These are phyloP conservation scores for Sclerotinia sclerotiorum DNA, from an alignment of 2,329 filamentous ascomycete species.

Conservation along the genomic window DNA sequence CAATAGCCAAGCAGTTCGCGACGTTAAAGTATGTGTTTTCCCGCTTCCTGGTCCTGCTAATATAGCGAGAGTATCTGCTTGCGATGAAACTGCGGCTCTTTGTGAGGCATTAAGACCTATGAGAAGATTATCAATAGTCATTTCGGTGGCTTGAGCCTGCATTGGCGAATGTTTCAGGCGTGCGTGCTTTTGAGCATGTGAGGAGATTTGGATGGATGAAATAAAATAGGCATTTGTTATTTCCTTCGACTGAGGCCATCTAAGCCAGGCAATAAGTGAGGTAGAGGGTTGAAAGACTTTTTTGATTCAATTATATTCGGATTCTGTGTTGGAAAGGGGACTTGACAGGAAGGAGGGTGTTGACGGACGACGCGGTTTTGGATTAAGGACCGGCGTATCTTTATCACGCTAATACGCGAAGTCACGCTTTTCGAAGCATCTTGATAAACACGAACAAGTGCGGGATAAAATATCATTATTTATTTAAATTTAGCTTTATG, in stretches of 20 bases:
- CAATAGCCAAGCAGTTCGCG: conserved; percentile 86
- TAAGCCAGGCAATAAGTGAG: neutral
- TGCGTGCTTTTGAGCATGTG: neutral
- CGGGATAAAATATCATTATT: no score
- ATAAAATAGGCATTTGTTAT: neutral
- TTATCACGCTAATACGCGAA: conserved; percentile 12
- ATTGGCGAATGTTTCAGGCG: neutral
- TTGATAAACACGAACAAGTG: neutral
- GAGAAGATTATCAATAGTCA: conserved; percentile 46
- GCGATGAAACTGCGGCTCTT: conserved; percentile 61
- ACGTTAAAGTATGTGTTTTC: conserved; percentile 94
- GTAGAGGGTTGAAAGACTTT: neutral
- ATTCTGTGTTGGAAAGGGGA: neutral
- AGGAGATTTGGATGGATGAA: neutral
- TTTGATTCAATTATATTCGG: neutral
- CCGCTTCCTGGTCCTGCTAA: conserved; percentile 70
- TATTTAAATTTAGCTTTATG: no score
- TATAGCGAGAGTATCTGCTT: conserved; percentile 59
- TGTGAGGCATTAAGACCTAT: conserved; percentile 65
- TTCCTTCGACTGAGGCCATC: neutral
- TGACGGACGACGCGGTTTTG: neutral
- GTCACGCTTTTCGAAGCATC: neutral
- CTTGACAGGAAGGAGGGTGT: neutral
- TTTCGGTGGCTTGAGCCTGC: conserved; percentile 24
- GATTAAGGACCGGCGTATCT: neutral